These are phyloP conservation scores for Citrus cavaleriei DNA, from an alignment of 345 rosid species.

Conservation along the genomic window DNA sequence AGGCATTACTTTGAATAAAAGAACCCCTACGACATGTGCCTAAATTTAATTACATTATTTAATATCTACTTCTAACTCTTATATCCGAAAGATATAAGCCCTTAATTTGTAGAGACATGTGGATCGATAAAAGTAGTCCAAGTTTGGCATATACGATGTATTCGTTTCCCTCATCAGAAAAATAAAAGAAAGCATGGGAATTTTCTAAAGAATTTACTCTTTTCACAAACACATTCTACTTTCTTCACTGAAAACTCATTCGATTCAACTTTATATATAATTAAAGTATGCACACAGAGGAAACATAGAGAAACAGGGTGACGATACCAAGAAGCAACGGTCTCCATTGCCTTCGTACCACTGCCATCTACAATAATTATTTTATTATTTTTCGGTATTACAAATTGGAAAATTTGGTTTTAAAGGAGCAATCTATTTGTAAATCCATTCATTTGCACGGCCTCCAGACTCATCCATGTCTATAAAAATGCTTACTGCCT, in stretches of 20 bases:
- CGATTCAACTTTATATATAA: background rate
- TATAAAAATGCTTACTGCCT: constrained; percentile 99
- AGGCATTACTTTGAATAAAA: too few relatives aligned
- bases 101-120: too few relatives aligned
- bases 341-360: background rate
- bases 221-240: too few relatives aligned
- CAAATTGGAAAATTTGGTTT: background rate
- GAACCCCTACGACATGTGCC: too few relatives aligned
- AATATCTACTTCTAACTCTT: too few relatives aligned
- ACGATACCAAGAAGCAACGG: background rate
- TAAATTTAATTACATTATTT: too few relatives aligned
- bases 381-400: background rate
- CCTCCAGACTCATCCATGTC: constrained; percentile 96
- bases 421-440: constrained; percentile 45
- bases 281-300: background rate
- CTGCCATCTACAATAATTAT: background rate
- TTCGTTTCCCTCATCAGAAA: too few relatives aligned
- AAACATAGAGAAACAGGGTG: background rate
- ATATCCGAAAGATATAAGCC: too few relatives aligned
- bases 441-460: constrained; percentile 95
- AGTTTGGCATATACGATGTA: too few relatives aligned
- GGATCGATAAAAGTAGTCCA: too few relatives aligned
- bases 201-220: too few relatives aligned
- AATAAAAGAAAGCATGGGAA: too few relatives aligned
- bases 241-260: background rate